These are phyloP conservation scores for Celoporthe dispersa DNA, from an alignment of 2,329 filamentous ascomycete genomes.

Conservation along the genomic window DNA sequence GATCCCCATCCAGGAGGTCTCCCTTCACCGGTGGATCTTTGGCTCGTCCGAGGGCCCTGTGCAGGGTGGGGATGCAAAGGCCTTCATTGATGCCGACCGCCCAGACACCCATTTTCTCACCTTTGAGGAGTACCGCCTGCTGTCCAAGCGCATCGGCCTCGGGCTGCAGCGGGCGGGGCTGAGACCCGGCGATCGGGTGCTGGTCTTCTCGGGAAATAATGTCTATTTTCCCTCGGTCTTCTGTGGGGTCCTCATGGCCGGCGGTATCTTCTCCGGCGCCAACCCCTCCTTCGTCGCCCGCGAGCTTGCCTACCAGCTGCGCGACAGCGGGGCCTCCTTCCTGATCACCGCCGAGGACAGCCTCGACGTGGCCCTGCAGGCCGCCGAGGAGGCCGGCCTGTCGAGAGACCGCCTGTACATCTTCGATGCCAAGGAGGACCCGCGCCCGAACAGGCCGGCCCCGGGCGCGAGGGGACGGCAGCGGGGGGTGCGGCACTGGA, in stretches of 20 bases:
- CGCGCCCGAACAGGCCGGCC: conserved; percentile 31
- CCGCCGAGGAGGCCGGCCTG: conserved; percentile 63
- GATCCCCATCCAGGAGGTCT: conserved; percentile 50
- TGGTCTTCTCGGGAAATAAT: conserved; percentile 75
- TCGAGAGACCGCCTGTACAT: conserved; percentile 61
- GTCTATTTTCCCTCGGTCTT: conserved; percentile 74
- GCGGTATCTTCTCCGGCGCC: conserved; percentile 73
- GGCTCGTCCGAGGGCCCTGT: conserved; percentile 51
- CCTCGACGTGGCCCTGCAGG: conserved; percentile 68
- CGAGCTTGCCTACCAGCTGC: conserved; percentile 76
- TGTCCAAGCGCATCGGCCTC: conserved; percentile 72
- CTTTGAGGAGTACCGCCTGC: conserved; percentile 66
- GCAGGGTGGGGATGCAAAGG: conserved; percentile 42
- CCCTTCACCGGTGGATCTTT: conserved; percentile 61
- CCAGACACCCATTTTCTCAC: conserved; percentile 72
- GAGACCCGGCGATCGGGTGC: conserved; percentile 68
- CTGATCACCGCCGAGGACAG: conserved; percentile 66
- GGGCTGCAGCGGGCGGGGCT: conserved; percentile 69
- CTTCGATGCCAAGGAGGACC: conserved; percentile 61
- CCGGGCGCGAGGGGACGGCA: conserved; percentile 33
- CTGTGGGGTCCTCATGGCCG: conserved; percentile 76
- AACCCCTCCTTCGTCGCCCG: conserved; percentile 58
- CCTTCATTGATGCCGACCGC: conserved; percentile 67
- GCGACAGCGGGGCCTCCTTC: conserved; percentile 70
- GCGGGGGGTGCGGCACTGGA: conserved; percentile 64